A percentile compares a stretch with the other conserved stretches of the same genome.
These are phyloP conservation scores for Ottelia alismoides DNA, from an alignment of 106 monocot genomes.

Conservation along the genomic window DNA sequence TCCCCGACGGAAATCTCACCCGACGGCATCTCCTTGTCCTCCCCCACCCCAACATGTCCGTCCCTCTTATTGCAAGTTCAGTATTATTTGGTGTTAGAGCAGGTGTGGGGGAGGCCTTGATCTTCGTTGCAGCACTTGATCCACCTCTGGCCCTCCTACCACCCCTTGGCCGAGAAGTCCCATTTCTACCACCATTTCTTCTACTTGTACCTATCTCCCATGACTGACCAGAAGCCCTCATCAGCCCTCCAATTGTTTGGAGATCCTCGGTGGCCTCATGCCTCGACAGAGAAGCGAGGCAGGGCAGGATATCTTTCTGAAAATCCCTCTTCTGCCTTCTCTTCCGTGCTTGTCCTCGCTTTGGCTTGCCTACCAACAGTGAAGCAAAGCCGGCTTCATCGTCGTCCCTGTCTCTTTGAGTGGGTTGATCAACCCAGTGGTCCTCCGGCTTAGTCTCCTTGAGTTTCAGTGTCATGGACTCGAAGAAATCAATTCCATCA, in stretches of 20 bases:
- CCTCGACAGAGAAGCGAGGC: conserved; percentile 45
- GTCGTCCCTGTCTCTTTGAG: conserved; percentile 1
- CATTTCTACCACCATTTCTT: conserved; percentile 16
- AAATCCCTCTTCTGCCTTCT: conserved; percentile 58
- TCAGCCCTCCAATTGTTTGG: conserved; percentile 35
- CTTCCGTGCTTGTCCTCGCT: conserved; percentile 34
- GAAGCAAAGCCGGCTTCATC: conserved; percentile 7
- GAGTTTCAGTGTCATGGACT: conserved; percentile 23
- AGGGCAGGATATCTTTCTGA: conserved; percentile 74
- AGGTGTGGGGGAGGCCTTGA: neutral
- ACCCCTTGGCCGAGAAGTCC: conserved; percentile 11
- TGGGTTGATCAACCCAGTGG: neutral
- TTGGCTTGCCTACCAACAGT: conserved; percentile 22
- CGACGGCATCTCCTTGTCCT: conserved; percentile 45
- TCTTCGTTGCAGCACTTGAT: conserved; percentile 7
- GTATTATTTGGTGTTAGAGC: neutral
- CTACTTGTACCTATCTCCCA: conserved; percentile 25
- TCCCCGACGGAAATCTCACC: conserved; percentile 12
- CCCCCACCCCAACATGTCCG: conserved; percentile 37
- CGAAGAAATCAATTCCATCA: conserved; percentile 29
- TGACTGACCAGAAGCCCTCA: conserved; percentile 28
- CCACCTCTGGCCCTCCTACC: conserved; percentile 9
- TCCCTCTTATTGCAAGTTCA: conserved; percentile 11
- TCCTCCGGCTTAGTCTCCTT: conserved; percentile 22
- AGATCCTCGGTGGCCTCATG: conserved; percentile 64